phyloP scores from a whole-genome alignment of 2,329 filamentous ascomycete species.

The Ophiostoma ulmi region DNA sequence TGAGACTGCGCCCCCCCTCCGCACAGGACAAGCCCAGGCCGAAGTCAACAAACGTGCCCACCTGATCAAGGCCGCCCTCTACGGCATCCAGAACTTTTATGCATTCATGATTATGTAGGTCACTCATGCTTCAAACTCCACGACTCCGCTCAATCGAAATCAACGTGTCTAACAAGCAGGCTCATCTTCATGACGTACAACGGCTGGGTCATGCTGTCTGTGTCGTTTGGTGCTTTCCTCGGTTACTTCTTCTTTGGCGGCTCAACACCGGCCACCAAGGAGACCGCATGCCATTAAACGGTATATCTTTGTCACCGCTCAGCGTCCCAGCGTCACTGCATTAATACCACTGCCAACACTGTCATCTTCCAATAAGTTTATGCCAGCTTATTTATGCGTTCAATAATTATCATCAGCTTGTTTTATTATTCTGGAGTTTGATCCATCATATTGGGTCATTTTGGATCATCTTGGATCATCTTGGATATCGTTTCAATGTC shows the following conservation, averaged over 20 bases:
- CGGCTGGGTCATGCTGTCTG: constrained; percentile 91
- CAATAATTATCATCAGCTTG: too few relatives aligned
- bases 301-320: background rate
- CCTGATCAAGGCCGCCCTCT: constrained; percentile 74
- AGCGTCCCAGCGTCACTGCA: background rate
- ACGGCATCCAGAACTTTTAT: constrained; percentile 94
- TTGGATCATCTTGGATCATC: background rate
- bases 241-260: constrained; percentile 81
- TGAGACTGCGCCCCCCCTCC: constrained; percentile 60
- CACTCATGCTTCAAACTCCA: too few relatives aligned
- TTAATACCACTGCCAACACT: background rate
- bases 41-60: constrained; percentile 63
- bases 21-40: constrained; percentile 66
- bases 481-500: constrained; percentile 28
- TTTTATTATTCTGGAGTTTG: too few relatives aligned
- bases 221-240: constrained; percentile 80
- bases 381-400: background rate
- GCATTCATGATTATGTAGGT: constrained; percentile 99
- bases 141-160: background rate
- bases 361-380: background rate
- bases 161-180: constrained; percentile 47
- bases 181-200: constrained; percentile 99
- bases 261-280: constrained; percentile 66
- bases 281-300: constrained; percentile 78
- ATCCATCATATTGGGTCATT: too few relatives aligned